Base-by-base conservation (phyloP, 2,329 filamentous ascomycete species). In the Colletotrichum siamense region DNA sequence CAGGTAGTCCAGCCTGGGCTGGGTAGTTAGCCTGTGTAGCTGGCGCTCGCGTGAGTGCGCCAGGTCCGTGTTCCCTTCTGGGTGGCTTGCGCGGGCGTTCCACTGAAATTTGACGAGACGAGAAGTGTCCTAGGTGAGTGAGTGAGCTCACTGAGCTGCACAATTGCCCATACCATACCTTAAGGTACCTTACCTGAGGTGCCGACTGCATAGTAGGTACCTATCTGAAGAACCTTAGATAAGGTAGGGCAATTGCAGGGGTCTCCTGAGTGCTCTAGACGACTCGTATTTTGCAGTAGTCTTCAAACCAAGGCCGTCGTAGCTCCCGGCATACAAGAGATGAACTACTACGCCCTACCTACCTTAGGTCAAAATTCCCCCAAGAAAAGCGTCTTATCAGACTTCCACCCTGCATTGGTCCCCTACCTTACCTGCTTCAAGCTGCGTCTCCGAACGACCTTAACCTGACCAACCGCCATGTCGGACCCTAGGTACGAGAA, bases 1-100 rank as follows among this genome's bases (percentile, higher is more conserved):
- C 44, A 26, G 36, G 59, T 28, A 16, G 34, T 49, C 16, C 49
- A 30, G 59, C 61, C 44, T 13, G 36, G 16, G 36, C 36, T 13
- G 34, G 34, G 34, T 36, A 52, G 44, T 22, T 52, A 52, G 44
- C 36, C 15, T 39, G 36, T 16, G 44, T 24, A 52, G 44, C 44
- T 22, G 44, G 44, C 44, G 44, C n/a, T 52, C 44, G 44, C n/a
- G 44, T 52, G n/a, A 52, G 10, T 52, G 44, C 44, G 44, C 44
- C 44, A 52, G 32, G 30, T 26, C 32, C 24, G 64, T 73, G 70
- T 49, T 36, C 16, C 30, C 57, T 64, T 64, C 34, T 32, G 13
- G 9, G 70, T 69, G 74, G 74, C 74, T 74, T 69, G 59, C 26
- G 59, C n/a, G 34, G 74, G 74, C 74, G 74, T 74, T 30, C 59